Evolutionary conservation across 1,284 basidiomycete genomes (phyloP), one percentile per base, ranked within the genome.

Genomic region (Apiotrichum siamense): DNA sequence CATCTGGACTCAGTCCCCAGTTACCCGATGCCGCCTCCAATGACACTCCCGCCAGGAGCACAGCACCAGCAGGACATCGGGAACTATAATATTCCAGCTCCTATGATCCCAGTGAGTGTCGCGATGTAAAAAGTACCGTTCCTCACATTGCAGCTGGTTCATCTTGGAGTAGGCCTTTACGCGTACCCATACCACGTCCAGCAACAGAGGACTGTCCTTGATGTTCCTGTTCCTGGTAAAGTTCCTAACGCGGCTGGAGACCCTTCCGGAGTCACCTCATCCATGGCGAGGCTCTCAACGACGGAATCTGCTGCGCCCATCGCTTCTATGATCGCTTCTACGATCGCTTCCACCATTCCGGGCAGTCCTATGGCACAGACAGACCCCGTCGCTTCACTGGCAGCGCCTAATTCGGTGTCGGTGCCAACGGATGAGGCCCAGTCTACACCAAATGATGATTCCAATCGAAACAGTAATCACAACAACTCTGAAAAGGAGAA

Each of bases 51-150:
- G n/a, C n/a, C n/a, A n/a, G n/a, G n/a, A n/a, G n/a, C n/a, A n/a
- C n/a, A n/a, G n/a, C n/a, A n/a, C n/a, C n/a, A n/a, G n/a, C n/a
- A n/a, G n/a, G n/a, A n/a, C n/a, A n/a, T n/a, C n/a, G n/a, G n/a
- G n/a, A 15, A 4, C 26, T 32, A 10, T 40, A 7, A 11, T 7
- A 35, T 35, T n/a, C 11, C 27, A 32, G 9, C 44, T 18, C 32
- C 35, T 4, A 32, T 44, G 20, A 42, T 51, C 38, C 49, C 49
- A 2, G 49, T 51, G 38, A 51, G 49, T 47, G 12, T 17, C n/a
- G n/a, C n/a, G n/a, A 25, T 1, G 26, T 7, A 21, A 20, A 23
- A 20, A 10, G 7, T 12, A 0, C n/a, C 26, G 6, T 17, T 21
- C 9, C 39, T 46, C 25, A 50, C 37, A 27, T 35, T 4, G 17